These are phyloP conservation scores for Chiua virens DNA, from an alignment of 768 basidiomycete genomes.

Conservation along the genomic window DNA sequence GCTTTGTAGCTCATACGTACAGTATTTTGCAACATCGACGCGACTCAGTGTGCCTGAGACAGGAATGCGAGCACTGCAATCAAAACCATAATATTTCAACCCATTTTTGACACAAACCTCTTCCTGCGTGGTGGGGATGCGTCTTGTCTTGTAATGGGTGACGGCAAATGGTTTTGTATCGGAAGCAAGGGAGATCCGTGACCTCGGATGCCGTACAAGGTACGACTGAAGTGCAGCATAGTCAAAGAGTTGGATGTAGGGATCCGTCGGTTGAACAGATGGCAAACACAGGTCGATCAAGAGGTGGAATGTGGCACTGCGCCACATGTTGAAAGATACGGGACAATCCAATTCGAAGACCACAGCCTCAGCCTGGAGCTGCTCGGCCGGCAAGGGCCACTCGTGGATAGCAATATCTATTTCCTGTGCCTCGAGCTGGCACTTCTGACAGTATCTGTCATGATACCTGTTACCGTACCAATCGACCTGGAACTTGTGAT, in stretches of 20 bases:
- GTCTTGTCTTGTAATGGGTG: conserved; percentile 31
- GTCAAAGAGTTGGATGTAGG: neutral
- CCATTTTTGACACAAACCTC: conserved; percentile 31
- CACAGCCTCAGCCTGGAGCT: conserved; percentile 18
- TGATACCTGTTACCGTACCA: neutral
- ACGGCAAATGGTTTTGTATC: conserved; percentile 32
- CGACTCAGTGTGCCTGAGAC: conserved; percentile 10
- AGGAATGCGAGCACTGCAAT: conserved; percentile 13
- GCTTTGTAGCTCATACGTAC: conserved; percentile 31
- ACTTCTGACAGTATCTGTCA: conserved; percentile 24
- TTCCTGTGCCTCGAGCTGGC: conserved; percentile 9
- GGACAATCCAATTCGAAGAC: conserved; percentile 47
- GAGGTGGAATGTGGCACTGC: conserved; percentile 21
- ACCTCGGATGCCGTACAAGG: conserved; percentile 1
- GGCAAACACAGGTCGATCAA: conserved; percentile 34
- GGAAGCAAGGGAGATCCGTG: conserved; percentile 39
- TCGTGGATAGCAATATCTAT: conserved; percentile 39
- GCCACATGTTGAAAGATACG: conserved; percentile 39
- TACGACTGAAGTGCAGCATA: neutral
- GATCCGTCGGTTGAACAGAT: neutral
- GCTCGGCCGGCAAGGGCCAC: conserved; percentile 43
- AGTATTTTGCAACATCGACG: conserved; percentile 15
- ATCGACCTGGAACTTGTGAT: neutral
- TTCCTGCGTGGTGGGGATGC: conserved; percentile 15
- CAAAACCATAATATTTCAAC: conserved; percentile 30